Percentiles rank a stretch among this genome's conserved stretches.
These are phyloP conservation scores for Periconia sp. DNA, from an alignment of 2,329 filamentous ascomycete genomes.

Conservation along the genomic window DNA sequence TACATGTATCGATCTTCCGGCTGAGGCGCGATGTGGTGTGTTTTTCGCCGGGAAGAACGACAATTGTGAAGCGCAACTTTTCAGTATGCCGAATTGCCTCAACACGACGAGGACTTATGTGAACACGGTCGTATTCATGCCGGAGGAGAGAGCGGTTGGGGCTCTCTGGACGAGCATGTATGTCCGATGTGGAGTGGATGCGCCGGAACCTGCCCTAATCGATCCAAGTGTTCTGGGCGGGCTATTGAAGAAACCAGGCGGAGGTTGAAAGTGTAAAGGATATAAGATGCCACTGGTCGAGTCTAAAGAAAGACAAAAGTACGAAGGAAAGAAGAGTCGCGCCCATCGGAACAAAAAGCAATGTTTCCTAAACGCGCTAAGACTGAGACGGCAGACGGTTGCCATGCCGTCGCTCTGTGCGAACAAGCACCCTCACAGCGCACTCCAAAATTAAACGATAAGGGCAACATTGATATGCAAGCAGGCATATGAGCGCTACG, in stretches of 20 bases:
- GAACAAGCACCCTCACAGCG: too few species aligned
- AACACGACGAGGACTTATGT: conserved; percentile 37
- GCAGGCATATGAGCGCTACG: too few species aligned
- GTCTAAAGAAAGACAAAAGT: too few species aligned
- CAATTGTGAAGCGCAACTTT: conserved; percentile 43
- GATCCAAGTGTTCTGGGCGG: conserved; percentile 36
- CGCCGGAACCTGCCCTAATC: conserved; percentile 33
- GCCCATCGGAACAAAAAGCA: too few species aligned
- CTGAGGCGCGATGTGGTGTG: conserved; percentile 39
- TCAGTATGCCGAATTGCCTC: conserved; percentile 33
- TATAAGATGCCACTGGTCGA: too few species aligned
- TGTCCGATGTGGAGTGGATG: conserved; percentile 39
- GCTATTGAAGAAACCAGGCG: conserved; percentile 32
- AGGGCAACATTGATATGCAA: too few species aligned
- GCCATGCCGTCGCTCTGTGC: too few species aligned
- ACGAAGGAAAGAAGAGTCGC: background rate
- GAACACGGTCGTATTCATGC: conserved; percentile 45
- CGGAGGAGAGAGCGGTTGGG: conserved; percentile 39
- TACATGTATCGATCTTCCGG: conserved; percentile 39
- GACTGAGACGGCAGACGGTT: too few species aligned
- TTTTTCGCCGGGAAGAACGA: conserved; percentile 42
- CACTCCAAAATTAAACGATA: too few species aligned
- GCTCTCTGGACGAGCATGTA: conserved; percentile 44
- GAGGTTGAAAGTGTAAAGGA: conserved; percentile 16
- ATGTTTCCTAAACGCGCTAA: too few species aligned